A percentile compares a stretch with the other conserved stretches of the same genome.
These are phyloP conservation scores for Hydrangea macrophylla DNA, from an alignment of 148 eudicot genomes.

Conservation along the genomic window DNA sequence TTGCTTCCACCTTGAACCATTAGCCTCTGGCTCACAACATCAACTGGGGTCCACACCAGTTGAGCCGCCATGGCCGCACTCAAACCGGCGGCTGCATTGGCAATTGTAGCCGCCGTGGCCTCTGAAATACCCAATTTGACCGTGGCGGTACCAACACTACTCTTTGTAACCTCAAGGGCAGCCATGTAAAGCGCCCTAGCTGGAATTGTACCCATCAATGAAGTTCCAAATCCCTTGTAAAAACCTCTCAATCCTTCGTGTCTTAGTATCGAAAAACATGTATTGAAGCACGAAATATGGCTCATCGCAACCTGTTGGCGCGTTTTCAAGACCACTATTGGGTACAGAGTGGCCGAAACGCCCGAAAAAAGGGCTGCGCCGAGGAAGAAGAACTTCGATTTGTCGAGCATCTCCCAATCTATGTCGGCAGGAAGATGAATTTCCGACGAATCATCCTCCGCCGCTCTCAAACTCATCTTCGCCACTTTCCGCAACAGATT, in stretches of 20 bases:
- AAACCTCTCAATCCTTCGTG: constrained; percentile 62
- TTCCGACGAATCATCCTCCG: constrained; percentile 48
- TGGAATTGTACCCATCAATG: constrained; percentile 79
- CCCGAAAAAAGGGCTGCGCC: constrained; percentile 89
- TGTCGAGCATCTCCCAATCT: constrained; percentile 84
- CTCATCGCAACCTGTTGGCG: constrained; percentile 56
- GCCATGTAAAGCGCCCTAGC: constrained; percentile 85
- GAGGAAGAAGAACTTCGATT: constrained; percentile 75
- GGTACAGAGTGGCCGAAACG: constrained; percentile 70
- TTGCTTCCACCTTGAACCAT: constrained; percentile 48
- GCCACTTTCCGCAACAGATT: constrained; percentile 23
- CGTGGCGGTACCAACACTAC: constrained; percentile 47
- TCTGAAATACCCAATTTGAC: constrained; percentile 52
- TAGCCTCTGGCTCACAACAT: constrained; percentile 58
- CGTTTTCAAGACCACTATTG: constrained; percentile 75
- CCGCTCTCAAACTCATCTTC: constrained; percentile 60
- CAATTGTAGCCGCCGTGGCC: constrained; percentile 48
- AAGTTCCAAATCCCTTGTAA: constrained; percentile 76
- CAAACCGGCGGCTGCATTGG: constrained; percentile 53
- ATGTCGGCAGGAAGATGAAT: constrained; percentile 69
- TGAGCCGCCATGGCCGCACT: constrained; percentile 61
- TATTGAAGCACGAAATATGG: constrained; percentile 37
- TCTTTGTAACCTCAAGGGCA: constrained; percentile 78
- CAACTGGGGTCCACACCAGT: constrained; percentile 63
- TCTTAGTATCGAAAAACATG: constrained; percentile 40